These are phyloP conservation scores for Mortierella sp. DNA, from an alignment of 371 early-diverging fungal species.

Conservation along the genomic window DNA sequence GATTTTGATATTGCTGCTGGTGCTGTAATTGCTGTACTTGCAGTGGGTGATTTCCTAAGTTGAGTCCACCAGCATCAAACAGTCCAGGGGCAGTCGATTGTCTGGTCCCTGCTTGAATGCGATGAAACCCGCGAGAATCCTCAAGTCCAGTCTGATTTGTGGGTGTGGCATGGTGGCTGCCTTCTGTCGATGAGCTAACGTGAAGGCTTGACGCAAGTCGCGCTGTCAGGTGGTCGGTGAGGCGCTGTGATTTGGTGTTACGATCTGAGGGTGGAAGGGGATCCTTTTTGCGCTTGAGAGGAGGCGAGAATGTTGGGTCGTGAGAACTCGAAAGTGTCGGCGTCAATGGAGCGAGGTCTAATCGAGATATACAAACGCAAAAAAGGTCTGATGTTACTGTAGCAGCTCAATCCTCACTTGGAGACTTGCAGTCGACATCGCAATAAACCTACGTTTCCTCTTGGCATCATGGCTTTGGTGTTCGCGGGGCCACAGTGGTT, in stretches of 20 bases:
- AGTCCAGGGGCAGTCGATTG: background rate
- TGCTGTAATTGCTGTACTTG: background rate
- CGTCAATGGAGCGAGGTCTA: slow-evolving; percentile 30
- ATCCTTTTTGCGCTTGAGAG: slow-evolving; percentile 53
- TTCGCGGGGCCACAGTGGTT: slow-evolving; percentile 49
- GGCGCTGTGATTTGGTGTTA: slow-evolving; percentile 43
- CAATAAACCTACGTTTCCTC: slow-evolving; percentile 31
- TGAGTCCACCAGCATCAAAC: background rate
- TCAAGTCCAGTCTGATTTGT: slow-evolving; percentile 28
- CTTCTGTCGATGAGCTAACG: slow-evolving; percentile 28
- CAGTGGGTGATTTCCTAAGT: background rate
- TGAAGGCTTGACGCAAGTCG: slow-evolving; percentile 47
- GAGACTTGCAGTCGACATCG: background rate
- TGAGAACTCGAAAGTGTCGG: slow-evolving; percentile 31
- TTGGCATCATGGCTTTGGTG: slow-evolving; percentile 34
- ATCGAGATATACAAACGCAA: background rate
- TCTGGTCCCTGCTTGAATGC: slow-evolving; percentile 14
- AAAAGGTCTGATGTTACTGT: background rate
- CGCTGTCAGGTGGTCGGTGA: slow-evolving; percentile 53
- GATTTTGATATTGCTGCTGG: background rate
- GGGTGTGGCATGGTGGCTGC: background rate
- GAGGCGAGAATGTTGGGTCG: slow-evolving; percentile 52
- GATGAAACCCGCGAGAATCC: slow-evolving; percentile 38
- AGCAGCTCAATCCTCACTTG: background rate
- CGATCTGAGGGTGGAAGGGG: slow-evolving; percentile 30